Evolutionary conservation across 805 yeast genomes (phyloP).

Genomic region (Candida sithepensis): DNA sequence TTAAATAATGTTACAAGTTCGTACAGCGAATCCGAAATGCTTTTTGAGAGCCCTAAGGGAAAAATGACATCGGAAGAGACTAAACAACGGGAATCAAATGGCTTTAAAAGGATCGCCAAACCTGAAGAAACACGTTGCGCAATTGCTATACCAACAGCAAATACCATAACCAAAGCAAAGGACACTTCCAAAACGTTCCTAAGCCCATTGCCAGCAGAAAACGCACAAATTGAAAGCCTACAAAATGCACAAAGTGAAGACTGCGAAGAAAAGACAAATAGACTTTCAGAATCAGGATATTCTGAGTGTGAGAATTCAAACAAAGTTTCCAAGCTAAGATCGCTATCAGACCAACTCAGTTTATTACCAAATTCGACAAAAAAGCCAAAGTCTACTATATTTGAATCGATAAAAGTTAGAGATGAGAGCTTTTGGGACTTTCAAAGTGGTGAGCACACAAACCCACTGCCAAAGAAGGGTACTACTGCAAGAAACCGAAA

Average conservation of each 20-base stretch:
- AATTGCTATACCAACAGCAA: too few species aligned
- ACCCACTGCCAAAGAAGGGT: too few species aligned
- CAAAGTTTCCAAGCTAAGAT: neutral
- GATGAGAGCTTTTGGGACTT: slow-evolving; percentile 7
- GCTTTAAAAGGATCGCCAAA: neutral
- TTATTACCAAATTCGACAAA: neutral
- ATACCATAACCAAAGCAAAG: too few species aligned
- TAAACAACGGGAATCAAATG: too few species aligned
- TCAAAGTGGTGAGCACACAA: slow-evolving; percentile 2
- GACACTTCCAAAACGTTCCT: neutral
- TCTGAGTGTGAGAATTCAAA: neutral
- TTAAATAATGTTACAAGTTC: slow-evolving; percentile 13
- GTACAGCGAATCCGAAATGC: slow-evolving; percentile 15
- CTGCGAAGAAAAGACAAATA: neutral
- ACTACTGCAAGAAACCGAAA: too few species aligned
- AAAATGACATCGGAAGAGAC: slow-evolving; percentile 5
- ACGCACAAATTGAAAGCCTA: too few species aligned
- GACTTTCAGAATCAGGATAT: neutral
- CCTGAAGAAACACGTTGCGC: neutral
- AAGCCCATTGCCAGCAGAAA: neutral
- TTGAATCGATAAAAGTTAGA: neutral
- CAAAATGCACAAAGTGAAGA: neutral
- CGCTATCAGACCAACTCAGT: slow-evolving; percentile 2
- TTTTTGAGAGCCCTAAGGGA: slow-evolving; percentile 16
- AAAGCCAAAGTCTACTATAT: neutral